Conservation (phyloP, 495 filamentous ascomycete species). For the Lasiosphaeria hispida region DNA sequence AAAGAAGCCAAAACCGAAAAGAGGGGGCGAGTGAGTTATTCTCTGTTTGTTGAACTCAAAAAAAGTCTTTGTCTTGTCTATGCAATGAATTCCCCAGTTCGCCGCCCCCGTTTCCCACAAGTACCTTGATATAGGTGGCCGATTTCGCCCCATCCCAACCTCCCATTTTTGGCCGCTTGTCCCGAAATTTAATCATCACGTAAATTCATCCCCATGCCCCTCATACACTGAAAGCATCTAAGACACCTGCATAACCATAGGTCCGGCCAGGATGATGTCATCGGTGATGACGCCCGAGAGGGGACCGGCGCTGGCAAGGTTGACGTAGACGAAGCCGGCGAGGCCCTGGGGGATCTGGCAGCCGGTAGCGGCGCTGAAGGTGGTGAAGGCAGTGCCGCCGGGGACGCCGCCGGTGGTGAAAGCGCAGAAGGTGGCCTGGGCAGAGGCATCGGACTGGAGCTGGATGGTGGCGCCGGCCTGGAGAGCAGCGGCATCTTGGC, state of each 20-base stretch:
- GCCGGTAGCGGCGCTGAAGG: constrained; percentile 44
- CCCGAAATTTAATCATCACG: not conserved
- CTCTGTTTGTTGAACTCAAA: not conserved
- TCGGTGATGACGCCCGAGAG: constrained; percentile 45
- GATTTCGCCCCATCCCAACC: no score
- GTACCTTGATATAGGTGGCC: no score
- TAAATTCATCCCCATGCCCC: not conserved
- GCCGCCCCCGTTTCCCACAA: not conserved
- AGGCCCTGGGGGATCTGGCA: constrained; percentile 51
- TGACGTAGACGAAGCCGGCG: constrained; percentile 56
- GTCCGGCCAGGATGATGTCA: constrained; percentile 52
- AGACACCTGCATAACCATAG: constrained; percentile 50
- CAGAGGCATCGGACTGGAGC: constrained; percentile 41
- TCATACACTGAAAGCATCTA: constrained; percentile 25
- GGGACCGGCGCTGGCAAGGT: constrained; percentile 45
- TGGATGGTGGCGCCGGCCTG: constrained; percentile 42
- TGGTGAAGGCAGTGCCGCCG: constrained; percentile 52
- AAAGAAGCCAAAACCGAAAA: not conserved
- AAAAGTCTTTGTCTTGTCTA: constrained; percentile 11
- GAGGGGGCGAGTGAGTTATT: not conserved
- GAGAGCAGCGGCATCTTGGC: constrained; percentile 43
- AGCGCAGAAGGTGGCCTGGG: constrained; percentile 49
- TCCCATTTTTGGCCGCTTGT: not conserved
- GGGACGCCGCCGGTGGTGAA: constrained; percentile 54
- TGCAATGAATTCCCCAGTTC: not conserved